These are phyloP conservation scores for Microcyclosporella mali DNA, from an alignment of 2,329 filamentous ascomycete genomes.

Conservation along the genomic window DNA sequence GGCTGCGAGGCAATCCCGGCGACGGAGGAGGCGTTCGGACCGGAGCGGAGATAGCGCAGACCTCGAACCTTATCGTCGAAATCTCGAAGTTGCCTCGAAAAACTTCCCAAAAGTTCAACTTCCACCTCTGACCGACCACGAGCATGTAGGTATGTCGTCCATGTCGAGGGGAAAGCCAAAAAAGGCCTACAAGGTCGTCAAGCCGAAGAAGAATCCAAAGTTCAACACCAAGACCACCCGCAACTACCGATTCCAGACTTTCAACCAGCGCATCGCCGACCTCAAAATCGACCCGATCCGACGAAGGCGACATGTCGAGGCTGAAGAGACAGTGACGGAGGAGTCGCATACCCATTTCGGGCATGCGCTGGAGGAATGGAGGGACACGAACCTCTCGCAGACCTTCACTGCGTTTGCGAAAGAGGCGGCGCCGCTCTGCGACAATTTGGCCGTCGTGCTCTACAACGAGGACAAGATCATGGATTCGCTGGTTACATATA, in stretches of 20 bases:
- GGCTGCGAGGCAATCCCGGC: no score
- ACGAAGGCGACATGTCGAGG: conserved; percentile 57
- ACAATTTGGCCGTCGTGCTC: conserved; percentile 85
- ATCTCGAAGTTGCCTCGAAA: no score
- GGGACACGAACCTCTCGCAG: conserved; percentile 81
- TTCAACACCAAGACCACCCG: conserved; percentile 70
- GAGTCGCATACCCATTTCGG: conserved; percentile 82
- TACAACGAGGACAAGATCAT: conserved; percentile 86
- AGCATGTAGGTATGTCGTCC: conserved; percentile 38
- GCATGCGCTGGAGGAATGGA: conserved; percentile 78
- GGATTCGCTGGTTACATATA: conserved; percentile 66
- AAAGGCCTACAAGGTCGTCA: conserved; percentile 34
- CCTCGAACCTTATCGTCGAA: not conserved
- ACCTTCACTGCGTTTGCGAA: conserved; percentile 71
- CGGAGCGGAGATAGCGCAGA: no score
- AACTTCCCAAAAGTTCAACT: no score
- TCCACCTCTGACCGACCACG: no score
- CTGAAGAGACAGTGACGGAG: conserved; percentile 72
- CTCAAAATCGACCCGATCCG: conserved; percentile 91
- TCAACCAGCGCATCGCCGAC: conserved; percentile 82
- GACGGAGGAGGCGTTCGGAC: no score
- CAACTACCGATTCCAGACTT: conserved; percentile 85
- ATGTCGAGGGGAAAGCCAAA: conserved; percentile 35
- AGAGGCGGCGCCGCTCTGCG: conserved; percentile 69
- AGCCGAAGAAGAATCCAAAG: conserved; percentile 54